Evolutionary conservation across 176 grass and related monocot genomes (phyloP), one percentile per base, ranked within the genome.

Genomic region (Oryza officinalis): DNA sequence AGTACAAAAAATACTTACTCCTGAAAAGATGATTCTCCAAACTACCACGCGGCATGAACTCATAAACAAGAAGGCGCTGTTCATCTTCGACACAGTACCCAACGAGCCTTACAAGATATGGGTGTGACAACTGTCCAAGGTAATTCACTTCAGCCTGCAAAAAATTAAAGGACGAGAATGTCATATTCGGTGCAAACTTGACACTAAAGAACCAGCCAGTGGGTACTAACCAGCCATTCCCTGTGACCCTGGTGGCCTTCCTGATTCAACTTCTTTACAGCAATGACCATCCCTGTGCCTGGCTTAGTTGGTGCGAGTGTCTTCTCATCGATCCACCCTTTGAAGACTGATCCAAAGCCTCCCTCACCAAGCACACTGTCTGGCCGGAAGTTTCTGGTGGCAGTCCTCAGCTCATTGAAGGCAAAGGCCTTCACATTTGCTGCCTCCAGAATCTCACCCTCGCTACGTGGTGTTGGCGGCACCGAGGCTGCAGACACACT

Each of bases 21-120:
- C 92, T 94, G 22, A 97, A 97, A 1, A 97, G 89, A 88, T 97
- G 94, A 44, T 97, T 93, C 65, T 97, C 94, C 44, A 97, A 86
- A 81, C 94, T 97, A 72, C 94, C 91, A 35, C 94, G 78, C 0
- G 87, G 87, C 94, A 97, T 97, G 76, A 97, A 97, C 76, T 97
- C 94, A 1, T 97, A 97, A 20, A 97, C 94, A 17, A 97, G 91
- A 83, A 97, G 94, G 8, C 94, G 72, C 22, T 97, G 89, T 67
- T 97, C 89, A n/a, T 97, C 91, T 75, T 97, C 85, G 0, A 94
- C 71, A 40, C 94, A 97, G 80, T 97, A 97, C 33, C 94, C 94
- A 8, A 97, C 90, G 0, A 97, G 92, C 87, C 78, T 90, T 8
- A 97, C 94, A 44, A 97, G 89, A 84, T 76, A 88, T 0, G 87